These are phyloP conservation scores for Flaveria floridana DNA, from an alignment of 140 eudicot species.

Conservation along the genomic window DNA sequence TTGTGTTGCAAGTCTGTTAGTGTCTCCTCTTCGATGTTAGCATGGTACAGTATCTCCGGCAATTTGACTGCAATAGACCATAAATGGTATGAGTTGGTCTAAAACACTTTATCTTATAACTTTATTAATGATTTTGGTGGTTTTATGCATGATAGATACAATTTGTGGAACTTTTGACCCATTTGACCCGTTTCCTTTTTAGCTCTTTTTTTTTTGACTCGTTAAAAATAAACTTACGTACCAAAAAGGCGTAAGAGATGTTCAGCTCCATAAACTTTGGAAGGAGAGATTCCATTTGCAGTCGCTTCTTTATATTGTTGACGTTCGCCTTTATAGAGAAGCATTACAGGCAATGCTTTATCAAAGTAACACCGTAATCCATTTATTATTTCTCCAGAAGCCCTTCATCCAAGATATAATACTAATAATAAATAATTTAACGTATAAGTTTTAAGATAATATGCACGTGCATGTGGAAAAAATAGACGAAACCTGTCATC, in stretches of 20 bases:
- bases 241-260: conserved; percentile 82
- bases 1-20: conserved; percentile 43
- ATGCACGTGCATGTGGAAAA: not conserved
- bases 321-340: conserved; percentile 67
- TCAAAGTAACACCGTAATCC: conserved; percentile 74
- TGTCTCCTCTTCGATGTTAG: conserved; percentile 52
- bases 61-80: conserved; percentile 50
- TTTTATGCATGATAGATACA: not conserved
- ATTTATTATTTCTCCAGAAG: conserved; percentile 44
- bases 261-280: conserved; percentile 80
- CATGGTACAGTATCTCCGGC: conserved; percentile 51
- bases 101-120: not conserved
- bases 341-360: conserved; percentile 75
- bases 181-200: not conserved
- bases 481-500: conserved; percentile 28
- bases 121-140: not conserved
- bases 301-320: conserved; percentile 56
- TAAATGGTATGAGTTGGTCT: not conserved
- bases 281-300: conserved; percentile 47
- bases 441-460: not conserved
- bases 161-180: not conserved
- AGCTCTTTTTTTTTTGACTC: not conserved
- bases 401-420: conserved; percentile 30
- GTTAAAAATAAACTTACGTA: conserved; percentile 22
- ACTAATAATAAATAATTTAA: not conserved